Conservation (phyloP, 1,284 basidiomycete genomes). For the Sporisorium iseilematis-ciliati region DNA sequence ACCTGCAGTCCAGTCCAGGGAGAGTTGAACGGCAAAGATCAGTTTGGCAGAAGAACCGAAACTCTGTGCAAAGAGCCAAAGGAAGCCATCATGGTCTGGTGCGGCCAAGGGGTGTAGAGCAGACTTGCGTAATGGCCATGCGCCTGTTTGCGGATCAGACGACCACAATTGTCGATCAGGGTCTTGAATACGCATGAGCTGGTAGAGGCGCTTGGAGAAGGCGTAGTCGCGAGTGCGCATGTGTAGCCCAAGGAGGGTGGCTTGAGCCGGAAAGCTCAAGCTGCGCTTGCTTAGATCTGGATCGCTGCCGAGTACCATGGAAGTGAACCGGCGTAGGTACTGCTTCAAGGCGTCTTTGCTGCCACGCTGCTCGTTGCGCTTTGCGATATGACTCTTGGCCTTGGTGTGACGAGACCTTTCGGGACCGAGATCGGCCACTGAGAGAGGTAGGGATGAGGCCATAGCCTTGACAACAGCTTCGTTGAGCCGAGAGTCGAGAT, state of each 20-base stretch:
- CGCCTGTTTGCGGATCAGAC: slow-evolving; percentile 2
- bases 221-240: slow-evolving; percentile 36
- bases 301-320: slow-evolving; percentile 30
- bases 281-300: slow-evolving; percentile 29
- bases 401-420: slow-evolving; percentile 11
- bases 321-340: slow-evolving; percentile 37
- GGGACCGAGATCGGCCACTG: slow-evolving; percentile 26
- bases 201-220: slow-evolving; percentile 42
- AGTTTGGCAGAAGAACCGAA: slow-evolving; percentile 5
- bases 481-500: slow-evolving; percentile 30
- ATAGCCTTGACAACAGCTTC: slow-evolving; percentile 32
- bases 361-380: slow-evolving; percentile 35
- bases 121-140: slow-evolving; percentile 8
- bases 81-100: slow-evolving; percentile 33
- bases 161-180: slow-evolving; percentile 35
- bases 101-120: slow-evolving; percentile 22
- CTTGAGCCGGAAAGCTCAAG: slow-evolving; percentile 26
- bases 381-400: slow-evolving; percentile 25
- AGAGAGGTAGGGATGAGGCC: slow-evolving; percentile 22
- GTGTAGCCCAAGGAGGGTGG: slow-evolving; percentile 44
- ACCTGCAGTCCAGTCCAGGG: slow-evolving; percentile 48
- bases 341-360: slow-evolving; percentile 23
- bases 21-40: slow-evolving; percentile 40
- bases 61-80: slow-evolving; percentile 42
- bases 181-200: slow-evolving; percentile 31